Conservation (phyloP, 352 stramenopile species). For the Phytophthora boehmeriae region DNA sequence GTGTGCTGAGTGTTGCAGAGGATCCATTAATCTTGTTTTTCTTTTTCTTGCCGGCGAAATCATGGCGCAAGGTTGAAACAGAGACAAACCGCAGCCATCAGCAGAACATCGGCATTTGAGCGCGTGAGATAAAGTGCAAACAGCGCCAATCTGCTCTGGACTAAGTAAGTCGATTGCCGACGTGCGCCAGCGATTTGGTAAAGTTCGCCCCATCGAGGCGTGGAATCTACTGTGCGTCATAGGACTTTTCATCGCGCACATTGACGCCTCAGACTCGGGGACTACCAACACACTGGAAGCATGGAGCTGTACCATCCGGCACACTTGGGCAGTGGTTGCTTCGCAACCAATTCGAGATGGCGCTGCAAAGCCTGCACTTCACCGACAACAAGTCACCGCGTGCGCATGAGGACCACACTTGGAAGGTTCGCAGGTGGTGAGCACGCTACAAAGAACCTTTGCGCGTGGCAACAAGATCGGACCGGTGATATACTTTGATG, state of each 20-base stretch:
- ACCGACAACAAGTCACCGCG: neutral
- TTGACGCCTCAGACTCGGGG: neutral
- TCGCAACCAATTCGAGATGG: neutral
- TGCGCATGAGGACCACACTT: neutral
- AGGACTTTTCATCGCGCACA: neutral
- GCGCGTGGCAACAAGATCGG: too few species aligned
- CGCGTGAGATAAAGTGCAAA: neutral
- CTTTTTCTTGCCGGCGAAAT: neutral
- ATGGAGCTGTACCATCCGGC: neutral
- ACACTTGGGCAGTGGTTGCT: conserved; percentile 2
- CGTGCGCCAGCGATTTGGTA: neutral
- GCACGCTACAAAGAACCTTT: conserved; percentile 2
- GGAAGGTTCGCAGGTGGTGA: conserved; percentile 5
- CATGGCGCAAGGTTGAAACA: neutral
- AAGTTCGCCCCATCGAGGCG: neutral
- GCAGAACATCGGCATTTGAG: neutral
- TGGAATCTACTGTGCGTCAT: neutral
- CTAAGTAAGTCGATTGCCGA: neutral
- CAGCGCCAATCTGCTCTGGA: neutral
- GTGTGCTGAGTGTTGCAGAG: neutral
- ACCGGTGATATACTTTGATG: too few species aligned
- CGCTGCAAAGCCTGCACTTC: conserved; percentile 7
- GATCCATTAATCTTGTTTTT: neutral
- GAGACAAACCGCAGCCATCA: neutral
- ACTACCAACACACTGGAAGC: neutral